Conservation (phyloP, 257 asterid species). For the Asclepias syriaca region DNA sequence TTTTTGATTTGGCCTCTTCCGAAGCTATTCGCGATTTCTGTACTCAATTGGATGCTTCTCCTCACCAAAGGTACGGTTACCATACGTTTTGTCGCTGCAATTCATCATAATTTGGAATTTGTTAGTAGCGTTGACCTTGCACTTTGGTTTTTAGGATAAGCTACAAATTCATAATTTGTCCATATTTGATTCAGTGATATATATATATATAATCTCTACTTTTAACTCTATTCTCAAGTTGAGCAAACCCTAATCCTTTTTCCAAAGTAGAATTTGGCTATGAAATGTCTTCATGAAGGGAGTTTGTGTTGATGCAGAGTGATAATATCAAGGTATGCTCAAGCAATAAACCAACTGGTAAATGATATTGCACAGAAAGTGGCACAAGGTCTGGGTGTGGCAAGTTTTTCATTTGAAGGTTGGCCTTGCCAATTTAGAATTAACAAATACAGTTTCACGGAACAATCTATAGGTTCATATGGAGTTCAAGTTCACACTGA, state of each 20-base stretch:
- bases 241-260: too few species aligned
- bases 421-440: slow-evolving; percentile 71
- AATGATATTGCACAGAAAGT: slow-evolving; percentile 36
- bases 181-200: too few species aligned
- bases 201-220: too few species aligned
- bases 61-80: slow-evolving; percentile 45
- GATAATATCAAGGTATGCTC: slow-evolving; percentile 41
- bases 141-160: background rate
- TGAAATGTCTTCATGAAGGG: background rate
- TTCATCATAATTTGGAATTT: background rate
- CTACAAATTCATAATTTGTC: too few species aligned
- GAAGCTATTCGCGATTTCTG: slow-evolving; percentile 45
- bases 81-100: background rate
- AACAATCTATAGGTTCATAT: slow-evolving; percentile 37
- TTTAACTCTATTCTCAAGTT: too few species aligned
- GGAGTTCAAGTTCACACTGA: slow-evolving; percentile 73
- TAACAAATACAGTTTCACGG: slow-evolving; percentile 51
- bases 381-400: slow-evolving; percentile 43
- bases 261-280: background rate
- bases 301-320: slow-evolving; percentile 28
- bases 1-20: slow-evolving; percentile 43
- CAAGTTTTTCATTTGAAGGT: slow-evolving; percentile 29
- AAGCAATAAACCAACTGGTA: slow-evolving; percentile 43
- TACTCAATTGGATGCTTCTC: slow-evolving; percentile 37
- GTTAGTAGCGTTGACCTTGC: background rate